A percentile compares a stretch with the other conserved stretches of the same genome.
Evolutionary conservation across 306 rosid genomes (phyloP).

Genomic region (Fragaria nilgerrensis): DNA sequence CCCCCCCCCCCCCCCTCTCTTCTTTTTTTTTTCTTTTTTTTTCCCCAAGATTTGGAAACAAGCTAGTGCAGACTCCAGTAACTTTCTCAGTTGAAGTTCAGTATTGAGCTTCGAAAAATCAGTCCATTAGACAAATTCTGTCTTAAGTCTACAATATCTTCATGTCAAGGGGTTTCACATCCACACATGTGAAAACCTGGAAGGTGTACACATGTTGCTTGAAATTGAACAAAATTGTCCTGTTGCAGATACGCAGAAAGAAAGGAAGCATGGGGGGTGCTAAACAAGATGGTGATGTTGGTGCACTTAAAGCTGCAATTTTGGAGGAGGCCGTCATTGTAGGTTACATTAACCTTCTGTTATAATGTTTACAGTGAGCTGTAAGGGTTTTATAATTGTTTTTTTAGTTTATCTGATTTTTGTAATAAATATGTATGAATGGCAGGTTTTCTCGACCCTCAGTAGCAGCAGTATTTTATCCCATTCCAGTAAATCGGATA

Average conservation of each 20-base stretch:
- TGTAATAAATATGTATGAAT: conserved; percentile 11
- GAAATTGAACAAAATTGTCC: conserved; percentile 26
- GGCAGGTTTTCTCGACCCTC: conserved; percentile 95
- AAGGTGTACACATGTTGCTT: conserved; percentile 4
- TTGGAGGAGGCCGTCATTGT: conserved; percentile 92
- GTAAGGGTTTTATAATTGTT: neutral
- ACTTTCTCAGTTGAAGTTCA: neutral
- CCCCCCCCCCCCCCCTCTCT: no score
- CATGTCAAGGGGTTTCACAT: neutral
- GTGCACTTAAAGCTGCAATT: conserved; percentile 61
- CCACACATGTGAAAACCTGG: neutral
- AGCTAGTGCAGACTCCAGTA: neutral
- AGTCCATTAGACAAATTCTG: neutral
- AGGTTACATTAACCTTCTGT: conserved; percentile 31
- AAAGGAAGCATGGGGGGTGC: conserved; percentile 47
- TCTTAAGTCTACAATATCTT: neutral
- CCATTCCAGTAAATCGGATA: conserved; percentile 59
- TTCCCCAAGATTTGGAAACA: neutral
- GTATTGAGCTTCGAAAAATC: neutral
- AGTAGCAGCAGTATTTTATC: conserved; percentile 78
- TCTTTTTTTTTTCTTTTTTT: no score
- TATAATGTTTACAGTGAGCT: neutral
- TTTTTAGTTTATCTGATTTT: neutral
- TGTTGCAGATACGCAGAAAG: conserved; percentile 66
- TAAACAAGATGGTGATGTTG: conserved; percentile 53